Conservation (phyloP, 768 basidiomycete species). For the Boletus speciosus region DNA sequence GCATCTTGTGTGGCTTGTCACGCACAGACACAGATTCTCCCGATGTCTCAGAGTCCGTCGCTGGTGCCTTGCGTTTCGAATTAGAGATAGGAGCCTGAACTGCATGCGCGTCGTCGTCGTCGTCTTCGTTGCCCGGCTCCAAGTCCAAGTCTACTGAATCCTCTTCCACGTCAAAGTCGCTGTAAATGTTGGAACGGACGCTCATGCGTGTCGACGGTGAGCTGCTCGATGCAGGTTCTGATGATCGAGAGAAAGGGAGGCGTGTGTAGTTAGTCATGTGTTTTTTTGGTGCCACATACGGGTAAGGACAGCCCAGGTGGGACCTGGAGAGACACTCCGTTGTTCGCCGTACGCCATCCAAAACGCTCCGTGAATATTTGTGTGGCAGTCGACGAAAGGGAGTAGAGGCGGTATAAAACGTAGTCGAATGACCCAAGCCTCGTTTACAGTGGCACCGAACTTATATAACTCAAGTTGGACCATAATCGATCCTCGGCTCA, state of each 20-base stretch:
- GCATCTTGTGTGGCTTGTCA: slow-evolving; percentile 15
- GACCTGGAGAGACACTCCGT: slow-evolving; percentile 21
- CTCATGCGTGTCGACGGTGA: slow-evolving; percentile 13
- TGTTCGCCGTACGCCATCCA: neutral
- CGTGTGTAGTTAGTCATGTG: neutral
- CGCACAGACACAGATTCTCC: neutral
- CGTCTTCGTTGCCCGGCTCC: neutral
- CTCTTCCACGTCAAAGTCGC: slow-evolving; percentile 1
- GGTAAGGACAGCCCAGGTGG: slow-evolving; percentile 26
- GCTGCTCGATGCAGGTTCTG: slow-evolving; percentile 22
- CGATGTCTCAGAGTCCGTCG: slow-evolving; percentile 3
- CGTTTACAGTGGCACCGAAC: neutral
- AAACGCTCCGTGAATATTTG: neutral
- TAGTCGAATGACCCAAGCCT: neutral
- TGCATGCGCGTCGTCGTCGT: slow-evolving; percentile 16
- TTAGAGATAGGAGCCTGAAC: slow-evolving; percentile 6
- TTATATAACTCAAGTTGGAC: too few species aligned
- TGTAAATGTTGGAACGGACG: slow-evolving; percentile 14
- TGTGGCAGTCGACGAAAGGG: neutral
- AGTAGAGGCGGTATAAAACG: neutral
- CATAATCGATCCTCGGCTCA: neutral
- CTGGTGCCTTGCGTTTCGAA: slow-evolving; percentile 26
- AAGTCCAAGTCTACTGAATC: slow-evolving; percentile 13
- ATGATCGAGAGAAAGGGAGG: neutral
- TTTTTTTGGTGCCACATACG: slow-evolving; percentile 17